Base-by-base conservation (phyloP, 371 early-diverging fungal genomes). In the Mucor plumbeus region DNA sequence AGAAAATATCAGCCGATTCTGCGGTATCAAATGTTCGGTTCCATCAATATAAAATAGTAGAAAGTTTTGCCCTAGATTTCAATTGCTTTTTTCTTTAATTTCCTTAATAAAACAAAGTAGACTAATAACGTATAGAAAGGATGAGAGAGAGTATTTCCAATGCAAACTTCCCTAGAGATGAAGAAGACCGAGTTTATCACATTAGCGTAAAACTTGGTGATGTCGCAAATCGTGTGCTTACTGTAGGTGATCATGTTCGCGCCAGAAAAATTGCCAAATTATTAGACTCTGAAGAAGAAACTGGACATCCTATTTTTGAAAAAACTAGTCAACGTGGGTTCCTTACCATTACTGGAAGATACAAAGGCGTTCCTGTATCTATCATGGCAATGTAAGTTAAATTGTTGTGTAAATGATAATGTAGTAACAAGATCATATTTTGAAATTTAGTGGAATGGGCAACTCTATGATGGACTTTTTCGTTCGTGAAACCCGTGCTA, bases 391-490 rank as follows among this genome's bases (percentile, higher is more conserved):
- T 97, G 84, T 83, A 78, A 76, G 78, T 64, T 34, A 53, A 33
- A 33, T n/a, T 57, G 7, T 17, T 4, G 5, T 34, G 40, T 5
- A 50, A 33, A 60, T 54, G 0, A 3, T 41, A 14, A 34, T 7
- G n/a, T 43, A 61, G 43, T 38, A 68, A 55, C 10, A 59, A 47
- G 33, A 40, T 44, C 39, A 34, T 39, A 35, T 41, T 56, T 4
- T 17, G 4, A 11, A 15, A 38, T 13, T 26, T 40, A 83, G 84
- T 71, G 84, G 84, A 26, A 88, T 88, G 92, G 97, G 98, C 40
- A 77, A 87, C 10, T 74, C 92, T 4, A 96, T 95, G 94, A 94
- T 95, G 92, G 98, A 97, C 76, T 94, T 97, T 68, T 91, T 97
- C 68, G 89, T 98, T 14, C 87, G 98, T 31, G 98, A 98, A 75